These are phyloP conservation scores for Boletus rufocinnamomeus DNA, from an alignment of 768 basidiomycete species.

Conservation along the genomic window DNA sequence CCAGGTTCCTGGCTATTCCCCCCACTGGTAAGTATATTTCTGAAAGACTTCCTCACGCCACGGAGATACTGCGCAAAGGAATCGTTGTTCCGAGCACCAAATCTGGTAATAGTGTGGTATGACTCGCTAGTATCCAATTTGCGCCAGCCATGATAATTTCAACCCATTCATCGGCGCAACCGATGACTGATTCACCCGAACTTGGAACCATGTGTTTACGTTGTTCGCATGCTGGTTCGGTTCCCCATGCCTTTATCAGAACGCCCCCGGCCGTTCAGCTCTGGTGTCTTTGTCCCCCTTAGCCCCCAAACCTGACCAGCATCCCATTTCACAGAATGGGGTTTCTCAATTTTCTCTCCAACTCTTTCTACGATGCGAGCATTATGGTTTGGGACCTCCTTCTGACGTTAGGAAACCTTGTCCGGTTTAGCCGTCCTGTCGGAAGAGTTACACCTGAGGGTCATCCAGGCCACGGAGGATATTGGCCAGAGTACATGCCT, in stretches of 20 bases:
- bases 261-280: neutral
- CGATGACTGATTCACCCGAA: neutral
- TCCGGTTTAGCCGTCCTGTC: slow-evolving; percentile 33
- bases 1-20: too few species aligned
- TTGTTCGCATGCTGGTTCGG: neutral
- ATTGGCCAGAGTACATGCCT: slow-evolving; percentile 68
- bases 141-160: neutral
- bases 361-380: neutral
- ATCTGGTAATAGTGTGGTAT: neutral
- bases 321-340: slow-evolving; percentile 10
- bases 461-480: slow-evolving; percentile 54
- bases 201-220: neutral
- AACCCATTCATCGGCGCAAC: neutral
- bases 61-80: neutral
- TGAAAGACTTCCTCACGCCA: neutral
- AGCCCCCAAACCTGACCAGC: neutral
- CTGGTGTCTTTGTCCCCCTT: neutral
- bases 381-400: slow-evolving; percentile 16
- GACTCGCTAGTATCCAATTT: neutral
- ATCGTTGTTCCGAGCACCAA: neutral
- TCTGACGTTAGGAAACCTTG: slow-evolving; percentile 17
- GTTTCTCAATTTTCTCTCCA: slow-evolving; percentile 5
- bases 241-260: slow-evolving; percentile 9
- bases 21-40: too few species aligned
- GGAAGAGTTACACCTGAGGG: slow-evolving; percentile 57